Evolutionary conservation across 805 yeast species (phyloP).

Genomic region (Barnettozyma populi): DNA sequence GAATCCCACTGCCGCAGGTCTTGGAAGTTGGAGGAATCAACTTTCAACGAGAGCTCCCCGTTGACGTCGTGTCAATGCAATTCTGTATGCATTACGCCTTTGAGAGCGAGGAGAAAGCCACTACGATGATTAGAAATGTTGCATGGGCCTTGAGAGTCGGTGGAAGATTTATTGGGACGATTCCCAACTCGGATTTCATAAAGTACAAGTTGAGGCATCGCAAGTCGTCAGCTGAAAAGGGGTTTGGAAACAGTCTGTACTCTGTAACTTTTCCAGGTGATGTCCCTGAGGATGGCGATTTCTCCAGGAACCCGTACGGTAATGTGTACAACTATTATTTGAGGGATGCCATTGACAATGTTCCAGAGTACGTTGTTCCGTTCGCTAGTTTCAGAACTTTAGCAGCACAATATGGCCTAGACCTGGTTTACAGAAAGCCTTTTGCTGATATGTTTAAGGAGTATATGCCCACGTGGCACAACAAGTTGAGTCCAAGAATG

Average conservation of each 20-base stretch:
- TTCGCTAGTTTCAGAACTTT: conserved; percentile 79
- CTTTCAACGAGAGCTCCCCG: conserved; percentile 45
- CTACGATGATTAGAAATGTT: conserved; percentile 67
- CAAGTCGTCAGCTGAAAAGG: conserved; percentile 44
- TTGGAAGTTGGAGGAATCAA: conserved; percentile 62
- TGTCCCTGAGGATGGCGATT: conserved; percentile 72
- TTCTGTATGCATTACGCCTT: conserved; percentile 95
- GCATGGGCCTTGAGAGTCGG: conserved; percentile 72
- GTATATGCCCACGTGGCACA: conserved; percentile 65
- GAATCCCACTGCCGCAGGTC: conserved; percentile 59
- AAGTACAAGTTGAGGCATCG: conserved; percentile 52
- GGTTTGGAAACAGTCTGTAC: conserved; percentile 85
- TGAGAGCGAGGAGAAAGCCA: conserved; percentile 75
- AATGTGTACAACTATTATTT: conserved; percentile 76
- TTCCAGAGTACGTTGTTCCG: conserved; percentile 95
- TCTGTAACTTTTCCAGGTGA: conserved; percentile 73
- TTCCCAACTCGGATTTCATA: conserved; percentile 86
- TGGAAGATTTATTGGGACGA: conserved; percentile 89
- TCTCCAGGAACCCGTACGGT: conserved; percentile 66
- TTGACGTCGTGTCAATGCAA: conserved; percentile 85
- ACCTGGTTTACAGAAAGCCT: conserved; percentile 64
- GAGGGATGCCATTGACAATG: conserved; percentile 92
- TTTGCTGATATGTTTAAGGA: conserved; percentile 79
- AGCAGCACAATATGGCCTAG: conserved; percentile 79
- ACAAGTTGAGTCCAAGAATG: conserved; percentile 52